phyloP scores from a whole-genome alignment of 2,329 filamentous ascomycete species.

The Trichoderma harzianum region DNA sequence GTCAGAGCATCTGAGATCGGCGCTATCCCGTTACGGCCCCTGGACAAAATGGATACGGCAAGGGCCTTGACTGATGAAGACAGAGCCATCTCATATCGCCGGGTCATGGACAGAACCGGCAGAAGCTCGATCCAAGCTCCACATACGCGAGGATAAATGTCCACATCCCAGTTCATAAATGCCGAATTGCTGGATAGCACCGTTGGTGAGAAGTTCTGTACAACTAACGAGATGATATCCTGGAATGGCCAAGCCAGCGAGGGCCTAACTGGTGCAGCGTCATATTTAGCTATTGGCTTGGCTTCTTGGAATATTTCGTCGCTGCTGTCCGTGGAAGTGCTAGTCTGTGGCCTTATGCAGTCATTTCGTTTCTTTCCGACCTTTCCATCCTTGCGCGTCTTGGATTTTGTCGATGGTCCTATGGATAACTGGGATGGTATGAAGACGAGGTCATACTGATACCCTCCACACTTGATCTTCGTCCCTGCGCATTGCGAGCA shows the following conservation, averaged over 20 bases:
- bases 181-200: not conserved
- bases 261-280: not conserved
- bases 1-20: slow-evolving; percentile 27
- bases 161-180: not conserved
- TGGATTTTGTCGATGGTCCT: not conserved
- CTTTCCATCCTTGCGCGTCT: not conserved
- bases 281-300: not conserved
- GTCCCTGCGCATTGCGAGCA: slow-evolving; percentile 26
- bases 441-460: slow-evolving; percentile 28
- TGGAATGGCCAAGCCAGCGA: slow-evolving; percentile 24
- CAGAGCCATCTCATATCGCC: slow-evolving; percentile 24
- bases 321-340: not conserved
- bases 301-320: not conserved
- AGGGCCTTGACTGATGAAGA: slow-evolving; percentile 33
- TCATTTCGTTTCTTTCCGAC: not conserved
- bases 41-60: slow-evolving; percentile 29
- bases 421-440: slow-evolving; percentile 8
- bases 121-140: slow-evolving; percentile 41
- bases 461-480: slow-evolving; percentile 25
- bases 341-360: not conserved
- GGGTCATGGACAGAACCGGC: slow-evolving; percentile 28
- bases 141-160: slow-evolving; percentile 36
- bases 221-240: slow-evolving; percentile 26
- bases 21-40: slow-evolving; percentile 21
- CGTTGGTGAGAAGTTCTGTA: slow-evolving; percentile 17